Percentiles rank a stretch among this genome's conserved stretches.
These are phyloP conservation scores for Oryza meyeriana DNA, from an alignment of 176 grass and related monocot genomes.

Conservation along the genomic window DNA sequence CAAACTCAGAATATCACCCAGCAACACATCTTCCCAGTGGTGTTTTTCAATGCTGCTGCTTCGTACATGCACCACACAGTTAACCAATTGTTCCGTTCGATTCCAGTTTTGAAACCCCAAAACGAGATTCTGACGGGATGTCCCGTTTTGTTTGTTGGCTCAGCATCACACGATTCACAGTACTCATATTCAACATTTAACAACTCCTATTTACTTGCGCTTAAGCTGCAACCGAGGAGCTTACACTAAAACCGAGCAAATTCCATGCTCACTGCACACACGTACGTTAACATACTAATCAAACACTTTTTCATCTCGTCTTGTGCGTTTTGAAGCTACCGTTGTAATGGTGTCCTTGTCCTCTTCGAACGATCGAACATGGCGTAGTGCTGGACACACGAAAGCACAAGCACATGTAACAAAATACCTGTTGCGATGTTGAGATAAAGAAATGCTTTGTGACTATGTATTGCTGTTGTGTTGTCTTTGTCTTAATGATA, in stretches of 20 bases:
- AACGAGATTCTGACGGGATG: constrained; percentile 25
- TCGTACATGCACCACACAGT: constrained; percentile 17
- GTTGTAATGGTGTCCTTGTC: constrained; percentile 28
- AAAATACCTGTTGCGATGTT: neutral
- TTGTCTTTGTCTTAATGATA: neutral
- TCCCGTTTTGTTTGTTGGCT: constrained; percentile 4
- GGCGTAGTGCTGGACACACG: constrained; percentile 2
- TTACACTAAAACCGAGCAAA: constrained; percentile 34
- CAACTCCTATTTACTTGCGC: constrained; percentile 7
- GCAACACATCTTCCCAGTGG: constrained; percentile 1
- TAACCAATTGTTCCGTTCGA: constrained; percentile 1
- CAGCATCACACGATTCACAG: neutral
- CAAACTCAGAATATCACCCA: neutral
- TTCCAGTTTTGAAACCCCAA: constrained; percentile 16
- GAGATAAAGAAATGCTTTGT: neutral
- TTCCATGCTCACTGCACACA: neutral
- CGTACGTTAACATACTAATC: neutral
- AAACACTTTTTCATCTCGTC: neutral
- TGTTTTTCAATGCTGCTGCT: constrained; percentile 3
- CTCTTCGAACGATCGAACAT: constrained; percentile 19
- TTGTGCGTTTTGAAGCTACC: constrained; percentile 33
- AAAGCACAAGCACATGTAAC: constrained; percentile 26
- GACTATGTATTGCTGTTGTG: neutral
- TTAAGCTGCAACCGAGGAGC: neutral
- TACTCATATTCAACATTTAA: neutral